Evolutionary conservation across 169 alveolate species (phyloP).

Genomic region (Plasmodium relictum): DNA sequence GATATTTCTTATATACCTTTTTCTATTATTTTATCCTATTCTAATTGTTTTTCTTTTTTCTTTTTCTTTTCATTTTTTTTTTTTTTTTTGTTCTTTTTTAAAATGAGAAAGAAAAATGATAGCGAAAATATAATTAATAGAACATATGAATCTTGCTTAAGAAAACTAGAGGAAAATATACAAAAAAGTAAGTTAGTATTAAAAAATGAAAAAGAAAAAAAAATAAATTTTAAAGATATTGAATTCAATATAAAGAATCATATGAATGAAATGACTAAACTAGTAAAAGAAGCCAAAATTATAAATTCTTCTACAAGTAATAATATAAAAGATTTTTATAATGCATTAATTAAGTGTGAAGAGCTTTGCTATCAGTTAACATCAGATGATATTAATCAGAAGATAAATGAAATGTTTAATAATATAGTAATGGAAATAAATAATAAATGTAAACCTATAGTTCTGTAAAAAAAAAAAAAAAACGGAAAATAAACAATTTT

Average conservation of each 20-base stretch:
- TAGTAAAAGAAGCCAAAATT: slow-evolving; percentile 57
- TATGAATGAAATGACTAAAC: slow-evolving; percentile 47
- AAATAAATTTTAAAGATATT: slow-evolving; percentile 49
- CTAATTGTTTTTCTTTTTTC: no score
- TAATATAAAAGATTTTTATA: slow-evolving; percentile 38
- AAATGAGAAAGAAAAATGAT: slow-evolving; percentile 36
- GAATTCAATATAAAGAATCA: slow-evolving; percentile 42
- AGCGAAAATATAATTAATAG: slow-evolving; percentile 9
- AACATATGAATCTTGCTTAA: slow-evolving; percentile 34
- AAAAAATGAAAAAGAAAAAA: slow-evolving; percentile 38
- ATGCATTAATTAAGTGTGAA: slow-evolving; percentile 45
- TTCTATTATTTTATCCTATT: no score
- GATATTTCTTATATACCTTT: no score
- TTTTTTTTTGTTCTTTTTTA: slow-evolving; percentile 8
- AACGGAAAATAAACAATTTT: no score
- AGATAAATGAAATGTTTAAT: slow-evolving; percentile 22
- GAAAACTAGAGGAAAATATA: slow-evolving; percentile 33
- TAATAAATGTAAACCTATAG: slow-evolving; percentile 51
- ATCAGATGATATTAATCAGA: slow-evolving; percentile 28
- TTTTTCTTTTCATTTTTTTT: slow-evolving; percentile 18
- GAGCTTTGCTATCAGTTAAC: slow-evolving; percentile 24
- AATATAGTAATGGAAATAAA: slow-evolving; percentile 42
- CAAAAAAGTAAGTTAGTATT: slow-evolving; percentile 6
- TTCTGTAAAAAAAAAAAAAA: slow-evolving; percentile 1
- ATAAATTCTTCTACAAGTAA: slow-evolving; percentile 49